phyloP scores from a whole-genome alignment of 2,329 filamentous ascomycete genomes.

The Monosporascus cannonballus region DNA sequence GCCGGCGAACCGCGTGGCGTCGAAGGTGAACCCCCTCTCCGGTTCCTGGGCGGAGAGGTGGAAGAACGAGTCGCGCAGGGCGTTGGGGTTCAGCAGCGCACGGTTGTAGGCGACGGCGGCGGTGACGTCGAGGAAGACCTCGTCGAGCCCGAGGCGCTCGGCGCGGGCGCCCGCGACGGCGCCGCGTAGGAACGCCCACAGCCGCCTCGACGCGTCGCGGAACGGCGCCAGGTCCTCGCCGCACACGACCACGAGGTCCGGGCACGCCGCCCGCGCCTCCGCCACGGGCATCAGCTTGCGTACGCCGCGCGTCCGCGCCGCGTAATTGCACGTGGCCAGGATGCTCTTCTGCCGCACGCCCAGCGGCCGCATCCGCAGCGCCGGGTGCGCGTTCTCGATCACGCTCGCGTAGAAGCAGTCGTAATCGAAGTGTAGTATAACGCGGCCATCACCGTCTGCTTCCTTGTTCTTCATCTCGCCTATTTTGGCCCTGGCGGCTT shows the following conservation, averaged over 20 bases:
- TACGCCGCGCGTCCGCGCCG: slow-evolving; percentile 66
- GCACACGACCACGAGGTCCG: slow-evolving; percentile 77
- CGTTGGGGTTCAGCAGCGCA: slow-evolving; percentile 59
- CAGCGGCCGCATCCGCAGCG: slow-evolving; percentile 65
- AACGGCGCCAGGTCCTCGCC: slow-evolving; percentile 85
- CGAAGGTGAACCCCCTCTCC: slow-evolving; percentile 72
- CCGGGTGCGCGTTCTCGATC: slow-evolving; percentile 73
- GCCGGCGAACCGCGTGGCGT: slow-evolving; percentile 64
- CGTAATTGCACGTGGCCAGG: slow-evolving; percentile 89
- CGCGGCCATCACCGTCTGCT: slow-evolving; percentile 41
- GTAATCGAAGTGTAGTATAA: slow-evolving; percentile 81
- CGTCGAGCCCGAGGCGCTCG: slow-evolving; percentile 85
- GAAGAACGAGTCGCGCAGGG: slow-evolving; percentile 69
- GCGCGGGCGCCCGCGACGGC: slow-evolving; percentile 74
- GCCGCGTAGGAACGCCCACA: slow-evolving; percentile 66
- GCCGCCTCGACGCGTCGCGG: slow-evolving; percentile 74
- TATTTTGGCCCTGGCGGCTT: too few relatives aligned
- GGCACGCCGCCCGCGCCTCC: slow-evolving; percentile 74
- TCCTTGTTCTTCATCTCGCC: too few relatives aligned
- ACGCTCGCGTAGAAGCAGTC: slow-evolving; percentile 95
- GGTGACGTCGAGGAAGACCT: slow-evolving; percentile 80
- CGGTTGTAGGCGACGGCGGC: slow-evolving; percentile 82
- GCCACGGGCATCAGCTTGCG: slow-evolving; percentile 80
- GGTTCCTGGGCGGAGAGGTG: slow-evolving; percentile 67
- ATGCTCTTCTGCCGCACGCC: slow-evolving; percentile 93